Base-by-base conservation (phyloP, 805 yeast species). In the Metschnikowia colocasiae region DNA sequence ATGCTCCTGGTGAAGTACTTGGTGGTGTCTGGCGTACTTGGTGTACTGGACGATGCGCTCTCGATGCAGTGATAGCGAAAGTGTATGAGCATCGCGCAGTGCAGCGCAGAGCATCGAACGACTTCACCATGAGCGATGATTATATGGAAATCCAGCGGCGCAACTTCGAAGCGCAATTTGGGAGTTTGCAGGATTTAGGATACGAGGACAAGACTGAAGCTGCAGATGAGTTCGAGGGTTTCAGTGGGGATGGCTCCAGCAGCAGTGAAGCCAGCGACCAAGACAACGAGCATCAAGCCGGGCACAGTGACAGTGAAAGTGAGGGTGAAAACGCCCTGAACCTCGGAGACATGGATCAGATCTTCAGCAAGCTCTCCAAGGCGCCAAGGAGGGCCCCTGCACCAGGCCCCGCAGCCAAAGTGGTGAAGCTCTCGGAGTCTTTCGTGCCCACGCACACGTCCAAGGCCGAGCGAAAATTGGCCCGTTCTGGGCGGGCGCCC, bases 101-200 rank as follows among this genome's bases (percentile, higher is more conserved):
- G 44, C 29, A 29, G 42, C 25, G 32, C 29, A 32, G 35, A 27
- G 27, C 43, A 40, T n/a, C 26, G 35, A n/a, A 5, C 19, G 25
- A 35, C 38, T 20, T n/a, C 19, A 20, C 4, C 19, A 54, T 54
- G 58, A 32, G 48, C n/a, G 68, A 65, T 45, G 73, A 66, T 10
- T 69, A 68, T 52, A 48, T 81, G 61, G 86, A 81, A 57, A 55
- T 69, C 19, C 86, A 82, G 57, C 65, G 87, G 47, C 59, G 67
- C 20, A 78, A 80, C 32, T 82, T 82, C 58, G 87, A 82, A 56
- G 78, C 79, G 3, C 86, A 81, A 61, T 82, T 82, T 58, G 87
- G 87, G 0, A 65, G 77, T 2, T 55, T 82, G 10, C 85, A 79
- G 54, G 66, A 67, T 1, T 61, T 81, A 74, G 82, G 83, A 4